Percentiles rank a stretch among this genome's conserved stretches.
Evolutionary conservation across 768 basidiomycete genomes (phyloP).

Genomic region (Panellus pusillus): DNA sequence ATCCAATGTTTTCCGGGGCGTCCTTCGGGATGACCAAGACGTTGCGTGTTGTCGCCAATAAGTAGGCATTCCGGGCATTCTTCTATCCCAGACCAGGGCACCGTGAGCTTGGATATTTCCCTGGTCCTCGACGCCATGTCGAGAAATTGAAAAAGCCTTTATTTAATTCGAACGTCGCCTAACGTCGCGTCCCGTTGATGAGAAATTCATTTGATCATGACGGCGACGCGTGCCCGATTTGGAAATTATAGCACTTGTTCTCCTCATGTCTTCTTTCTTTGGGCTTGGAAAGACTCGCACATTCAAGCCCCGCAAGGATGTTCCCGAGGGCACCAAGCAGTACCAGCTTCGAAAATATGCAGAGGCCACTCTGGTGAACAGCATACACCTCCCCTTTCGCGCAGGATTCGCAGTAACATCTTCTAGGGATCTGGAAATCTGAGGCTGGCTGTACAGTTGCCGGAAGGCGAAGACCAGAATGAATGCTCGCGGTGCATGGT

Average conservation of each 20-base stretch:
- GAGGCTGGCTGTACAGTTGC: constrained; percentile 86
- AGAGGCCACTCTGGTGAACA: constrained; percentile 83
- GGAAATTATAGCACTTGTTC: background rate
- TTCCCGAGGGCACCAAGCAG: constrained; percentile 95
- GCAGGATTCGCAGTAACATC: background rate
- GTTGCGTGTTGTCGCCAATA: too few species aligned
- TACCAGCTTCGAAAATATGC: constrained; percentile 98
- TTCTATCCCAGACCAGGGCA: background rate
- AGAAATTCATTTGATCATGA: too few species aligned
- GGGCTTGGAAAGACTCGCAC: constrained; percentile 88
- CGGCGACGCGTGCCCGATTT: background rate
- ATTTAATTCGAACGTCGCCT: too few species aligned
- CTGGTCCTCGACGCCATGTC: too few species aligned
- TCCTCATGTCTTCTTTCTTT: constrained; percentile 84
- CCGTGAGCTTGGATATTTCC: too few species aligned
- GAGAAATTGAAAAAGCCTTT: background rate
- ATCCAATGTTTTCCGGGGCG: background rate
- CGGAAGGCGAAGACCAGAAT: constrained; percentile 95
- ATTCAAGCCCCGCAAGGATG: constrained; percentile 94
- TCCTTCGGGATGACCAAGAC: background rate
- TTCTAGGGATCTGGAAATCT: constrained; percentile 92
- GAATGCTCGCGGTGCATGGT: constrained; percentile 99
- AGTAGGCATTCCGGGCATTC: background rate
- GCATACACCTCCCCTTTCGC: background rate
- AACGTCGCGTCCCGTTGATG: too few species aligned